Evolutionary conservation across 768 basidiomycete species (phyloP).

Genomic region (Crucibulum laeve): DNA sequence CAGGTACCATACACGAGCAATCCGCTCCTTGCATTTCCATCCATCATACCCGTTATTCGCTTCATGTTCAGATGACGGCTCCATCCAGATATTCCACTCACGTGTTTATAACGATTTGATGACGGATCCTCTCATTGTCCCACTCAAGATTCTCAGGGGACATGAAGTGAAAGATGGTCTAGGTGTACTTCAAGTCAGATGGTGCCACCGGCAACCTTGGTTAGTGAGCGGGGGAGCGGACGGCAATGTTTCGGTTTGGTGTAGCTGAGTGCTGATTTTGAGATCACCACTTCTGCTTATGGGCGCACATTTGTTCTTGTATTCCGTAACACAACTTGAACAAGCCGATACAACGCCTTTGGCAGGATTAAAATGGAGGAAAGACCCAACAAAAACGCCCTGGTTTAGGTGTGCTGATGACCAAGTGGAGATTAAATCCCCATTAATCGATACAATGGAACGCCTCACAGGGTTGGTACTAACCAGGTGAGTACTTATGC

Average conservation of each 20-base stretch:
- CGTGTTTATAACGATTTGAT: conserved; percentile 93
- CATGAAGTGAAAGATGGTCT: conserved; percentile 82
- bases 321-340: too few relatives aligned
- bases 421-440: too few relatives aligned
- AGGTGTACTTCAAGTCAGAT: conserved; percentile 87
- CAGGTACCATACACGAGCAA: conserved; percentile 92
- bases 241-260: conserved; percentile 86
- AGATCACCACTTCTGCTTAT: too few relatives aligned
- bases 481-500: too few relatives aligned
- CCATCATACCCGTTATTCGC: conserved; percentile 94
- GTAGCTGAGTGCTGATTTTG: conserved; percentile 40
- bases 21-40: conserved; percentile 92
- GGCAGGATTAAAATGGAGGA: too few relatives aligned
- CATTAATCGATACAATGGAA: too few relatives aligned
- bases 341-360: too few relatives aligned
- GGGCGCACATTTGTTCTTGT: too few relatives aligned
- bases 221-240: conserved; percentile 90
- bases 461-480: too few relatives aligned
- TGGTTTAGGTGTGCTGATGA: too few relatives aligned
- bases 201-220: conserved; percentile 92
- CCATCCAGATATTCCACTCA: conserved; percentile 95
- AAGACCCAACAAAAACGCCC: too few relatives aligned
- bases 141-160: conserved; percentile 93
- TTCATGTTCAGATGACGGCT: conserved; percentile 94
- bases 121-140: conserved; percentile 97